Percentiles rank a stretch among this genome's conserved stretches.
Evolutionary conservation across 108 stramenopile species (phyloP).

Genomic region (Nitzschia sp.): DNA sequence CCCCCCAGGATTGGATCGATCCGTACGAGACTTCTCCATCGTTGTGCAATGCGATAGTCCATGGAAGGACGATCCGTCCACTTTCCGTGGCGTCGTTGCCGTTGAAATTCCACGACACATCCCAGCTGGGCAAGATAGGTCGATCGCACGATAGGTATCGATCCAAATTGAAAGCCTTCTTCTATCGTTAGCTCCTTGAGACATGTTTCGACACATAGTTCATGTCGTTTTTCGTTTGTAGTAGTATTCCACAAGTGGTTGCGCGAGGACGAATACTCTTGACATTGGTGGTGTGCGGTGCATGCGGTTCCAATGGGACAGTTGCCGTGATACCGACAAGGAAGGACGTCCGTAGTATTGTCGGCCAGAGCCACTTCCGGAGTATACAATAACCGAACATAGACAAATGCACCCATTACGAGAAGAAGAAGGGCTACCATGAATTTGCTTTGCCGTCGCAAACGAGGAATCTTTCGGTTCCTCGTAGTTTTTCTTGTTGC

Average conservation of each 20-base stretch:
- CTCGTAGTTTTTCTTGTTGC: too few relatives aligned
- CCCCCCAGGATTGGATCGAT: constrained; percentile 16
- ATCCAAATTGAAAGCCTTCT: constrained; percentile 21
- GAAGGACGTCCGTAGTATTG: too few relatives aligned
- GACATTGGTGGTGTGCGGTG: neutral
- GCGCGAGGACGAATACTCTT: neutral
- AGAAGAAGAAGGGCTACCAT: too few relatives aligned
- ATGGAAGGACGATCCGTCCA: neutral
- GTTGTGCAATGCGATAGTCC: constrained; percentile 3
- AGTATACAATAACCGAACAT: too few relatives aligned
- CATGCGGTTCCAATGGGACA: constrained; percentile 9
- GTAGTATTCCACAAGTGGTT: neutral
- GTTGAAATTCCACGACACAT: constrained; percentile 9
- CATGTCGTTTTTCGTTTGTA: neutral
- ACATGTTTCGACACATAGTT: constrained; percentile 14
- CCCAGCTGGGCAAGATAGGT: constrained; percentile 3
- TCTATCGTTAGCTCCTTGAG: constrained; percentile 23
- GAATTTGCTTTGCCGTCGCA: too few relatives aligned
- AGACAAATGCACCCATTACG: too few relatives aligned
- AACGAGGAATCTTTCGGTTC: too few relatives aligned
- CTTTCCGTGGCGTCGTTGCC: neutral
- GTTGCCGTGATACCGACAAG: constrained; percentile 23
- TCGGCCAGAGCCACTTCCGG: too few relatives aligned
- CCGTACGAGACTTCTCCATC: constrained; percentile 20
- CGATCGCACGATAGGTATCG: neutral